These are phyloP conservation scores for Novakomyces olei DNA, from an alignment of 805 yeast genomes.

Conservation along the genomic window DNA sequence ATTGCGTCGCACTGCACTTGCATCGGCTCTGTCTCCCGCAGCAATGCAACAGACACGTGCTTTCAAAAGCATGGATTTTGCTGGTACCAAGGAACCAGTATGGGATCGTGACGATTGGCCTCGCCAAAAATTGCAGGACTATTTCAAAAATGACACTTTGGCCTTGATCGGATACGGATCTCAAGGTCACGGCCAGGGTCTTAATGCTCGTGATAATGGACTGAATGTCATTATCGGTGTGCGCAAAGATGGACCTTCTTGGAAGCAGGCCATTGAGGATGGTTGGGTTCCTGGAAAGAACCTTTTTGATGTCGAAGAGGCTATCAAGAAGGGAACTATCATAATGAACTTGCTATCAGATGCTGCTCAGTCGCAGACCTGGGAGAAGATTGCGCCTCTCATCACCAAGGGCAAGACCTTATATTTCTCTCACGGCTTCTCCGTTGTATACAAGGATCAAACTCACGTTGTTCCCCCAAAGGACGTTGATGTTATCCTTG, in stretches of 20 bases:
- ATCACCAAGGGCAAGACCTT: conserved; percentile 92
- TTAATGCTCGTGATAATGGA: conserved; percentile 98
- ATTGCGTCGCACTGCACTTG: too few relatives aligned
- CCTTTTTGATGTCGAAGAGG: conserved; percentile 87
- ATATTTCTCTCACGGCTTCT: conserved; percentile 98
- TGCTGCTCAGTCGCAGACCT: conserved; percentile 99
- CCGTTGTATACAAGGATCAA: conserved; percentile 95
- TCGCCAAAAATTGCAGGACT: conserved; percentile 78
- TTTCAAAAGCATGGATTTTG: conserved; percentile 88
- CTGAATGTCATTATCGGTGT: conserved; percentile 95
- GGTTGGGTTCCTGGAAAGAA: conserved; percentile 99
- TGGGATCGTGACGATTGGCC: conserved; percentile 97
- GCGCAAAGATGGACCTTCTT: conserved; percentile 94
- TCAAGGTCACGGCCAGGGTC: conserved; percentile 99
- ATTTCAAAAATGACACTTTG: conserved; percentile 94
- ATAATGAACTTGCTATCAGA: conserved; percentile 96
- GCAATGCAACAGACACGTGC: conserved; percentile 55
- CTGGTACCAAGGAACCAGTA: conserved; percentile 81
- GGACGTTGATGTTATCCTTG: conserved; percentile 89
- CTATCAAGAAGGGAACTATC: conserved; percentile 75
- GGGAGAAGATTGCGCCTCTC: conserved; percentile 70
- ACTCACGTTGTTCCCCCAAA: conserved; percentile 91
- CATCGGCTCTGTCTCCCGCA: conserved; percentile 16
- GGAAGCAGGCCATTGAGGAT: conserved; percentile 98
- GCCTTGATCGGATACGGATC: conserved; percentile 99